phyloP scores from a whole-genome alignment of 257 asterid genomes.

The Schizonepeta tenuifolia region DNA sequence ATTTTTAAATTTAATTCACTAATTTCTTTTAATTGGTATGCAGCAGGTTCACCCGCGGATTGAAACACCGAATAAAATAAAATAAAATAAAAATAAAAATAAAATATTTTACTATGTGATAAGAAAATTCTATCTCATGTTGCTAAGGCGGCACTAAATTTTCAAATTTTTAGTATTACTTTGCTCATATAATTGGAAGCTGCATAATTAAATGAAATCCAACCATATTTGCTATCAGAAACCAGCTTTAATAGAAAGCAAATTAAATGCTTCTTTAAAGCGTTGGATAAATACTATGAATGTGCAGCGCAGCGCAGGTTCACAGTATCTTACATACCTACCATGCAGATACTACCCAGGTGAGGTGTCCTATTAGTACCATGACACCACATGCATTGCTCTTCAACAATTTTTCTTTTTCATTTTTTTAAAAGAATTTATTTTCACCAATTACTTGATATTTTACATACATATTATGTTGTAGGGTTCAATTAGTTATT shows the following conservation, averaged over 20 bases:
- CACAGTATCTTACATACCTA: background rate
- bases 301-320: background rate
- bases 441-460: background rate
- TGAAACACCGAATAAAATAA: too few relatives aligned
- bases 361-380: background rate
- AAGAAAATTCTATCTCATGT: too few relatives aligned
- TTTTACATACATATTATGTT: too few relatives aligned
- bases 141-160: too few relatives aligned
- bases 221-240: background rate
- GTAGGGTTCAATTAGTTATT: too few relatives aligned
- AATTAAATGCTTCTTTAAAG: constrained; percentile 28
- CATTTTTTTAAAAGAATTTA: background rate
- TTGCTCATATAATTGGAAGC: background rate
- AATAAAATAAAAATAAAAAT: too few relatives aligned
- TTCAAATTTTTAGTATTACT: too few relatives aligned
- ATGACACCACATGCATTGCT: constrained; percentile 15
- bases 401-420: background rate
- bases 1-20: too few relatives aligned
- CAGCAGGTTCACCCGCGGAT: too few relatives aligned
- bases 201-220: background rate
- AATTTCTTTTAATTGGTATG: too few relatives aligned
- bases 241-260: background rate
- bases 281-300: background rate
- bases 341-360: background rate
- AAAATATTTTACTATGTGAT: too few relatives aligned